Base-by-base conservation (phyloP, 345 rosid species). In the Brassica nigra region DNA sequence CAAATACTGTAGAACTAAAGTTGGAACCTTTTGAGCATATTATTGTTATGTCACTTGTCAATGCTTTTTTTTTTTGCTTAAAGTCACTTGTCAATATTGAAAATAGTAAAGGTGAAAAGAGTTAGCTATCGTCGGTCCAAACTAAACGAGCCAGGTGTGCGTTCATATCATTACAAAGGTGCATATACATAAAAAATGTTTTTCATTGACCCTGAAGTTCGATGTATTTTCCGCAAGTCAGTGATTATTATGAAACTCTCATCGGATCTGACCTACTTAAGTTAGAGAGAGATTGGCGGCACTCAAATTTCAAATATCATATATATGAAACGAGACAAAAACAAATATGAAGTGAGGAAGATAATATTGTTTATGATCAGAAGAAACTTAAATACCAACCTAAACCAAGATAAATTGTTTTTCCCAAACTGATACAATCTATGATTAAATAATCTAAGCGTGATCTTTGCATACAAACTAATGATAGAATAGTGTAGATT, bases 91-190 rank as follows among this genome's bases (percentile, higher is more conserved):
- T 18, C 18, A 18, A 18, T 18, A 18, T 8, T 71, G 36, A 20
- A 65, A 66, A n/a, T 67, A 36, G 62, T 8, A 79, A 68, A 58
- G 69, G 82, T 61, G 74, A 79, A 61, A 79, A 73, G 74, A 59
- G 81, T 79, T 79, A 79, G 78, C 78, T 67, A 67, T 73, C 78
- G 78, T 73, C 82, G 82, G 82, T 73, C 82, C 70, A 79, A 61
- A 65, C 78, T 70, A 73, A 72, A 61, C 4, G 74, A 72, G 81
- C 37, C 81, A 55, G 47, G 81, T 78, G 76, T 72, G 16, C 5
- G 9, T 57, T 20, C 58, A 27, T 20, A 55, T 66, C 65, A 57
- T 37, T 71, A 54, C 44, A 18, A 18, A 77, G 20, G 31, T 52
- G 6, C 18, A 23, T 37, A 16, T 33, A 30, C 20, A 14, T 49